Evolutionary conservation across 2,329 filamentous ascomycete species (phyloP).

Genomic region (Proliferodiscus dingleyae): DNA sequence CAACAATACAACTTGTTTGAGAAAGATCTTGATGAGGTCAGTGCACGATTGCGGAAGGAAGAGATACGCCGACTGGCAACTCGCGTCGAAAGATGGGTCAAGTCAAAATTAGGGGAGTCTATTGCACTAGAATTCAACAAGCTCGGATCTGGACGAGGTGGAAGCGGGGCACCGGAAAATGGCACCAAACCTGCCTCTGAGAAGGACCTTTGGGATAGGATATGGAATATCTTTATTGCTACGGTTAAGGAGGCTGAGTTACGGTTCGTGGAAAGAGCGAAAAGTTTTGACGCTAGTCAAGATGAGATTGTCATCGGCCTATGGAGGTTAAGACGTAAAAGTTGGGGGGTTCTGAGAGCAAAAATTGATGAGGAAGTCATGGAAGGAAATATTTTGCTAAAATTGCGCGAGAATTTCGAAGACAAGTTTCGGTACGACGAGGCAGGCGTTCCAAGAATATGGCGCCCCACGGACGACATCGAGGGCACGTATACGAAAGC

Average conservation of each 20-base stretch:
- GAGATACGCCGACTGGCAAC: conserved; percentile 93
- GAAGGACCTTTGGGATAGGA: conserved; percentile 90
- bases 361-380: conserved; percentile 97
- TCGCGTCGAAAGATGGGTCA: conserved; percentile 90
- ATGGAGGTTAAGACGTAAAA: conserved; percentile 89
- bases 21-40: conserved; percentile 88
- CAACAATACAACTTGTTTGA: conserved; percentile 75
- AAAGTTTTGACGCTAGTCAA: conserved; percentile 86
- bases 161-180: conserved; percentile 72
- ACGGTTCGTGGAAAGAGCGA: conserved; percentile 81
- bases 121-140: conserved; percentile 95
- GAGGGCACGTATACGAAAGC: conserved; percentile 92
- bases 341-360: conserved; percentile 83
- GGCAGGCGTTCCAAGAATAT: conserved; percentile 88
- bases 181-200: conserved; percentile 70
- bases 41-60: conserved; percentile 78
- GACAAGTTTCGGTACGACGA: conserved; percentile 99
- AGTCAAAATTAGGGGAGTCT: conserved; percentile 78
- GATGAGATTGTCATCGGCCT: conserved; percentile 90
- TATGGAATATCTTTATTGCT: conserved; percentile 81
- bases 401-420: conserved; percentile 96
- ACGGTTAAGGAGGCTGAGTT: conserved; percentile 81
- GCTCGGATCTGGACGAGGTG: conserved; percentile 80
- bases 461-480: conserved; percentile 94
- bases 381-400: conserved; percentile 92